Conservation (phyloP, 768 basidiomycete species). For the Tylopilus rubrobrunneus region DNA sequence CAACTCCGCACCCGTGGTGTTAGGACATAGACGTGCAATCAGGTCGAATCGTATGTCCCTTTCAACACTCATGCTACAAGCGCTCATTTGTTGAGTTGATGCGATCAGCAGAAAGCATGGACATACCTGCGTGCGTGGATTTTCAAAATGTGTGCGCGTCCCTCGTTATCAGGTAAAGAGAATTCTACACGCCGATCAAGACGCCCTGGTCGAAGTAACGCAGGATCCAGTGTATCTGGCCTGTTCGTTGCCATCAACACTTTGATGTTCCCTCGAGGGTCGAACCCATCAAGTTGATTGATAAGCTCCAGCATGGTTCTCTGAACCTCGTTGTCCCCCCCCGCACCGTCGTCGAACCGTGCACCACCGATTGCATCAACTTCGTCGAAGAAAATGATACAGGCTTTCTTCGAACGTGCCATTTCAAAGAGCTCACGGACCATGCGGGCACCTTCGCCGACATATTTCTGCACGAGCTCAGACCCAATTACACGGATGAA, state of each 20-base stretch:
- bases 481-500: slow-evolving; percentile 99
- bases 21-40: slow-evolving; percentile 94
- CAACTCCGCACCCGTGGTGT: slow-evolving; percentile 97
- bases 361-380: slow-evolving; percentile 98
- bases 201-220: slow-evolving; percentile 91
- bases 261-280: slow-evolving; percentile 99
- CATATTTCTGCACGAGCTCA: slow-evolving; percentile 99
- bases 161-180: slow-evolving; percentile 90
- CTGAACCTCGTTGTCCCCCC: slow-evolving; percentile 99
- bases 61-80: slow-evolving; percentile 88
- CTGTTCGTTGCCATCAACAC: slow-evolving; percentile 99
- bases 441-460: slow-evolving; percentile 98
- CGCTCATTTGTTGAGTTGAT: not conserved
- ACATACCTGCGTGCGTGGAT: slow-evolving; percentile 91
- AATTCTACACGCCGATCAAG: slow-evolving; percentile 98
- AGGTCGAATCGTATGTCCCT: slow-evolving; percentile 96
- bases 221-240: slow-evolving; percentile 97
- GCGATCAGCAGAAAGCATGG: not conserved
- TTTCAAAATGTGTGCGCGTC: slow-evolving; percentile 92
- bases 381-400: slow-evolving; percentile 99
- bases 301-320: slow-evolving; percentile 99
- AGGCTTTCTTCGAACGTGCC: slow-evolving; percentile 98
- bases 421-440: slow-evolving; percentile 98
- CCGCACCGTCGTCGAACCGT: slow-evolving; percentile 96
- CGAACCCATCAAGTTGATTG: slow-evolving; percentile 98